A percentile compares a stretch with the other conserved stretches of the same genome.
These are phyloP conservation scores for Neopestalotiopsis rosae DNA, from an alignment of 2,329 filamentous ascomycete species.

Conservation along the genomic window DNA sequence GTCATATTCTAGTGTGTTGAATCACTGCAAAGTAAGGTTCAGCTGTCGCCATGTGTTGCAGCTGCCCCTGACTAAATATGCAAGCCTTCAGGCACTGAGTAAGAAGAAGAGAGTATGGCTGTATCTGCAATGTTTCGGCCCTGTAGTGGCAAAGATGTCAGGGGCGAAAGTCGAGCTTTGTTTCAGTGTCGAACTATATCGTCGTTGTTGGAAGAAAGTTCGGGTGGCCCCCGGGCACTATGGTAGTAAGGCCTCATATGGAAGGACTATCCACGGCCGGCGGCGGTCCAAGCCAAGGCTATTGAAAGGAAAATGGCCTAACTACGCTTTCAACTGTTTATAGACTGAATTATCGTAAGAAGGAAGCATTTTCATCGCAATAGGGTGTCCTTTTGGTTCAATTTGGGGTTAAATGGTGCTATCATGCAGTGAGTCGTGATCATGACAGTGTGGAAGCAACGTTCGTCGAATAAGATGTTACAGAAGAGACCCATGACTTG, in stretches of 20 bases:
- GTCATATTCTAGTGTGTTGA: background rate
- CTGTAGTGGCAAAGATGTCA: background rate
- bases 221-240: background rate
- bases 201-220: background rate
- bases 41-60: background rate
- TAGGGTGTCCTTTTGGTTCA: too few relatives aligned
- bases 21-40: background rate
- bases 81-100: background rate
- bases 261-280: background rate
- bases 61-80: slow-evolving; percentile 6
- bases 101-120: background rate
- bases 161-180: background rate
- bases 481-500: too few relatives aligned
- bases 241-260: background rate
- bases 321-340: background rate
- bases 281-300: background rate
- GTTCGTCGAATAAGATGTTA: too few relatives aligned
- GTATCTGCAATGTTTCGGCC: background rate
- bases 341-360: background rate
- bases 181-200: background rate
- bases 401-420: too few relatives aligned
- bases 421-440: too few relatives aligned
- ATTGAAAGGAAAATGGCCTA: background rate
- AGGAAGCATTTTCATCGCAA: background rate
- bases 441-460: too few relatives aligned